Evolutionary conservation across 2,329 filamentous ascomycete genomes (phyloP).

Genomic region (Cladosporium austrohemisphaericum): DNA sequence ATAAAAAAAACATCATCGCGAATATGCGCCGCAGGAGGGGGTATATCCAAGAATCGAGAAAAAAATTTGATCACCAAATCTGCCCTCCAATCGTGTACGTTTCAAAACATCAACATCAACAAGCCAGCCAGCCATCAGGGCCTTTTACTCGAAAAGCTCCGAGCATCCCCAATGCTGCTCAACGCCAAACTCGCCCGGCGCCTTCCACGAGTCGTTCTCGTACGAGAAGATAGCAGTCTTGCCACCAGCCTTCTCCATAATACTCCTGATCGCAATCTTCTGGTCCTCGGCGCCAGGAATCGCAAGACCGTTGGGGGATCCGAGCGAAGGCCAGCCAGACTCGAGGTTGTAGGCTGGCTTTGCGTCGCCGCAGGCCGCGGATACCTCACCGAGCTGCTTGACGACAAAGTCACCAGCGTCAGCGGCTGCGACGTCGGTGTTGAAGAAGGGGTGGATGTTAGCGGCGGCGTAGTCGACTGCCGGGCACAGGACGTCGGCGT

Average conservation of each 20-base stretch:
- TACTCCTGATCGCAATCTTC: slow-evolving; percentile 65
- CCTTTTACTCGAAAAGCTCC: slow-evolving; percentile 23
- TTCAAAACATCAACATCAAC: too few relatives aligned
- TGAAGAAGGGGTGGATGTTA: slow-evolving; percentile 96
- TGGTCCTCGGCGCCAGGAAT: slow-evolving; percentile 67
- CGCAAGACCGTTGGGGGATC: slow-evolving; percentile 67
- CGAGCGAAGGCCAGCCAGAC: slow-evolving; percentile 79
- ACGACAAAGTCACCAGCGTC: slow-evolving; percentile 73
- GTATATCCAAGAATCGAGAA: neutral
- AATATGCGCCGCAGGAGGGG: neutral
- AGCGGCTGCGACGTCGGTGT: slow-evolving; percentile 59
- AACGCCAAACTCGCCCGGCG: slow-evolving; percentile 61
- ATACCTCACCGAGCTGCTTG: slow-evolving; percentile 67
- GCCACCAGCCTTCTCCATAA: slow-evolving; percentile 62
- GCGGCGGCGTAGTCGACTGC: slow-evolving; percentile 74
- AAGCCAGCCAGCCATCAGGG: too few relatives aligned
- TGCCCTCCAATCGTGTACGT: too few relatives aligned
- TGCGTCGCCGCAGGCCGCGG: slow-evolving; percentile 61
- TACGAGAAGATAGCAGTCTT: slow-evolving; percentile 78
- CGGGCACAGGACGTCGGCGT: slow-evolving; percentile 62
- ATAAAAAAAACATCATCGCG: neutral
- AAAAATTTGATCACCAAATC: too few relatives aligned
- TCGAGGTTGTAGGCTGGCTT: slow-evolving; percentile 79
- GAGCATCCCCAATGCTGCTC: slow-evolving; percentile 78
- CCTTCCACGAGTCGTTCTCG: slow-evolving; percentile 80